A percentile compares a stretch with the other conserved stretches of the same genome.
phyloP scores from a whole-genome alignment of 768 basidiomycete genomes.

The Gloeopeniophorella convolvens region DNA sequence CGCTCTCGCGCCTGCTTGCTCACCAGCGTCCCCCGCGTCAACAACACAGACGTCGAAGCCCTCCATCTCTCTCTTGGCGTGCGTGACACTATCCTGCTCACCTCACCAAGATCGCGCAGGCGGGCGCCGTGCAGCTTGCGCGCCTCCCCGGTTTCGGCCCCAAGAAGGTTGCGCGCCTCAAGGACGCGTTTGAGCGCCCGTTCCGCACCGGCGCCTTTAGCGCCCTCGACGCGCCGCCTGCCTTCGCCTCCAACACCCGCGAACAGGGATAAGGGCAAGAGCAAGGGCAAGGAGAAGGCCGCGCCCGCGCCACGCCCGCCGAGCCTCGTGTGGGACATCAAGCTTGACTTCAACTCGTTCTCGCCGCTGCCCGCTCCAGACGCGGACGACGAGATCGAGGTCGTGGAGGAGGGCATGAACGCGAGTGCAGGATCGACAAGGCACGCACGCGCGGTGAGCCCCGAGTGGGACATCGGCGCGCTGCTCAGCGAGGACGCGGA shows the following conservation, averaged over 20 bases:
- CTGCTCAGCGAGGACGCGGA: neutral
- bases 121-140: constrained; percentile 66
- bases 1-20: no score
- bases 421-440: no score
- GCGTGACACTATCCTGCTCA: constrained; percentile 30
- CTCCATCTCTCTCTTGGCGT: constrained; percentile 87
- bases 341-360: constrained; percentile 41
- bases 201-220: constrained; percentile 66
- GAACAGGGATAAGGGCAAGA: constrained; percentile 20
- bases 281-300: constrained; percentile 17
- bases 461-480: constrained; percentile 13
- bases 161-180: constrained; percentile 86
- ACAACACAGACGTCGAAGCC: constrained; percentile 96
- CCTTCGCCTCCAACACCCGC: neutral
- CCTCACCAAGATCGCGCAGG: constrained; percentile 73
- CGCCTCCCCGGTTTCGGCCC: constrained; percentile 90
- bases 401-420: no score
- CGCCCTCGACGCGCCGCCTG: constrained; percentile 21
- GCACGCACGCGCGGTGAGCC: constrained; percentile 11
- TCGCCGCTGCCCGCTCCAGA: neutral
- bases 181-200: constrained; percentile 86
- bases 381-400: no score
- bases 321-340: constrained; percentile 72
- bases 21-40: constrained; percentile 88
- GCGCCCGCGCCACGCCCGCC: constrained; percentile 23